phyloP scores from a whole-genome alignment of 2,329 filamentous ascomycete species.

The Cercospora sp. region DNA sequence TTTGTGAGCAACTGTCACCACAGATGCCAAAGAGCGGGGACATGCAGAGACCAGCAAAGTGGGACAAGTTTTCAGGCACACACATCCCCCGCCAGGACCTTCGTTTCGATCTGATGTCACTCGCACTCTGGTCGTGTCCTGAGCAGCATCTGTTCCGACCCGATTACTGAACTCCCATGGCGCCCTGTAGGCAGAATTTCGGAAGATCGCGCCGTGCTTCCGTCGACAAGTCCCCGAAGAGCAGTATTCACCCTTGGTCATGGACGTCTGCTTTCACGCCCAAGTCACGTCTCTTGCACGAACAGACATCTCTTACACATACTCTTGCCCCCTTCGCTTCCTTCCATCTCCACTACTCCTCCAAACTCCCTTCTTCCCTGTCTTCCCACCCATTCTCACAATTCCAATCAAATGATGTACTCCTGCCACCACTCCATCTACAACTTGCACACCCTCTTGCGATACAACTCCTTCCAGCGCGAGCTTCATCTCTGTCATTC shows the following conservation, averaged over 20 bases:
- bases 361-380: constrained; percentile 49
- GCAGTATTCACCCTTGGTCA: too few relatives aligned
- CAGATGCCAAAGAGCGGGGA: neutral
- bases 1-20: neutral
- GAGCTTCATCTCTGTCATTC: constrained; percentile 51
- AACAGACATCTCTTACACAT: constrained; percentile 36
- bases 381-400: constrained; percentile 49
- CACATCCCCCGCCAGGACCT: neutral
- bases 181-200: neutral
- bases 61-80: neutral
- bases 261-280: neutral
- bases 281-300: neutral
- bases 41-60: neutral
- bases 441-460: constrained; percentile 48
- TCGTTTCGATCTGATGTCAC: neutral
- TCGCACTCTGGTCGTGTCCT: neutral
- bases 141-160: neutral
- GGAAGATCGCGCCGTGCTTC: neutral
- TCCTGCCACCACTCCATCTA: constrained; percentile 54
- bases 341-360: constrained; percentile 44
- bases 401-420: constrained; percentile 50
- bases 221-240: neutral
- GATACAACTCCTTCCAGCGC: constrained; percentile 52
- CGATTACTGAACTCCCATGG: neutral
- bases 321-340: constrained; percentile 45